Percentiles rank a stretch among this genome's conserved stretches.
phyloP scores from a whole-genome alignment of 768 basidiomycete genomes.

The Piloderma croceum region DNA sequence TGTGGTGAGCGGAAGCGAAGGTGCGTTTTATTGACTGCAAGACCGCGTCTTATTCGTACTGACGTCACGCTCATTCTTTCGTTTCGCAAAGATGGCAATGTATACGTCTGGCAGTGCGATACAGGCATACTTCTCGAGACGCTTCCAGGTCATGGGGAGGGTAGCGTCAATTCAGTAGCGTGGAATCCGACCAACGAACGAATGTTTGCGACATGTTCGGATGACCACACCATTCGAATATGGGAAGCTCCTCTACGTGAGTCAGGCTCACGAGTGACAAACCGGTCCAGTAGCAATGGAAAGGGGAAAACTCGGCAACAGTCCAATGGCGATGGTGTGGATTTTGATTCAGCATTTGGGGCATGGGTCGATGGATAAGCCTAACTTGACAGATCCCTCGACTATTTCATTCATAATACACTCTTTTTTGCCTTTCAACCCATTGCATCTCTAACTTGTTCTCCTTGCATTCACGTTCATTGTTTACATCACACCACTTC shows the following conservation, averaged over 20 bases:
- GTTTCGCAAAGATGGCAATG: conserved; percentile 65
- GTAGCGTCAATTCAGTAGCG: conserved; percentile 91
- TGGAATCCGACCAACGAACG: conserved; percentile 89
- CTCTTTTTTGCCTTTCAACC: too few species aligned
- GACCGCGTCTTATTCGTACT: not conserved
- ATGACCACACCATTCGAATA: conserved; percentile 86
- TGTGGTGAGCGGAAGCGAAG: conserved; percentile 93
- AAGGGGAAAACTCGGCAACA: conserved; percentile 58
- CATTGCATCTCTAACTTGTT: too few species aligned
- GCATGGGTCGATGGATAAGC: conserved; percentile 20
- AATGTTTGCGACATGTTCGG: conserved; percentile 96
- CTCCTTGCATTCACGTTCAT: conserved; percentile 21
- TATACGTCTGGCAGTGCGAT: conserved; percentile 94
- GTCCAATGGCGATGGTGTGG: conserved; percentile 31
- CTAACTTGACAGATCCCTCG: too few species aligned
- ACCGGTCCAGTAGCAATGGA: conserved; percentile 44
- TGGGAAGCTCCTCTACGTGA: conserved; percentile 60
- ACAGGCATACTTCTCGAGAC: conserved; percentile 79
- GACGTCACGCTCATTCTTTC: not conserved
- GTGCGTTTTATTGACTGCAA: conserved; percentile 36
- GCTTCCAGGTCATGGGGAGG: conserved; percentile 81
- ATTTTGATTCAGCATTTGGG: conserved; percentile 5
- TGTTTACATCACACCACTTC: conserved; percentile 8
- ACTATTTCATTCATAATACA: too few species aligned
- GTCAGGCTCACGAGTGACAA: conserved; percentile 12